phyloP scores from a whole-genome alignment of 129 eudicot species.

The Oenanthe sinensis region DNA sequence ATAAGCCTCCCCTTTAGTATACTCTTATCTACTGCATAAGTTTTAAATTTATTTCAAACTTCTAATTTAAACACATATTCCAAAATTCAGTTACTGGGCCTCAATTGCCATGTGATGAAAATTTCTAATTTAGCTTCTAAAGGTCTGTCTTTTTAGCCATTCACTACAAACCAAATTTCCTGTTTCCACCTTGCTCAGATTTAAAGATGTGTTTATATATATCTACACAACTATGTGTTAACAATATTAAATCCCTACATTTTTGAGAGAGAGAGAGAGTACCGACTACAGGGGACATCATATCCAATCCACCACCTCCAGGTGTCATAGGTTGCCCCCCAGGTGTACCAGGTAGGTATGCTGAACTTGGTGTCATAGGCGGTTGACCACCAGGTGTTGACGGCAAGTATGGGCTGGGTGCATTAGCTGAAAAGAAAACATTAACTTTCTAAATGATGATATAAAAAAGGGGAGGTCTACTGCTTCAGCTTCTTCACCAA shows the following conservation, averaged over 20 bases:
- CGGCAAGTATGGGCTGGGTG: slow-evolving; percentile 97
- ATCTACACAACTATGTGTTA: neutral
- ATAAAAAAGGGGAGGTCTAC: neutral
- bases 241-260: neutral
- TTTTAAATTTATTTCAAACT: neutral
- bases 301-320: slow-evolving; percentile 91
- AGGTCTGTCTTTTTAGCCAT: neutral
- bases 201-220: neutral
- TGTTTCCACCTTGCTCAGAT: neutral
- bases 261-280: neutral
- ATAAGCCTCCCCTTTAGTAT: neutral
- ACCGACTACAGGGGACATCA: slow-evolving; percentile 96
- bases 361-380: slow-evolving; percentile 97
- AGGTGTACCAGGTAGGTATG: slow-evolving; percentile 93
- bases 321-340: slow-evolving; percentile 99
- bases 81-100: neutral
- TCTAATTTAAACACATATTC: neutral
- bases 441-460: neutral
- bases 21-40: neutral
- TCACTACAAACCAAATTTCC: neutral
- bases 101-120: too few relatives aligned
- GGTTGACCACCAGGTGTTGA: slow-evolving; percentile 98
- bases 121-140: too few relatives aligned
- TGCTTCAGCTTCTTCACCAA: neutral
- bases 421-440: slow-evolving; percentile 56